phyloP scores from a whole-genome alignment of 768 basidiomycete genomes.

The button mushroom (Agaricus bisporus) region DNA sequence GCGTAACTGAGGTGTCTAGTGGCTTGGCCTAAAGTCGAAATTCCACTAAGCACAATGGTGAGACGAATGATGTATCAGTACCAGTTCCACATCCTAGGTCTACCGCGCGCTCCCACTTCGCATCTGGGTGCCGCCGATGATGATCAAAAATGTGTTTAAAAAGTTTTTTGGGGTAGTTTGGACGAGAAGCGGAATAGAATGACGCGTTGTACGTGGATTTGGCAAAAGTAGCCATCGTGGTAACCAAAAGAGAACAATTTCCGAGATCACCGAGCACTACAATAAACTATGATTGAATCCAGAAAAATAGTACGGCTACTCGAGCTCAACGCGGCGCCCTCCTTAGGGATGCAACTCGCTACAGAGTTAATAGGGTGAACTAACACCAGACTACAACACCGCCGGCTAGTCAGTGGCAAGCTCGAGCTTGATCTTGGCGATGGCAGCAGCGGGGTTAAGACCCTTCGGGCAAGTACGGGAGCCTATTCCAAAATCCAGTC shows the following conservation, averaged over 20 bases:
- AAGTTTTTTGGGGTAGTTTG: conserved; percentile 63
- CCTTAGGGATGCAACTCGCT: neutral
- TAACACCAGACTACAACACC: neutral
- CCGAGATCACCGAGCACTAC: too few species aligned
- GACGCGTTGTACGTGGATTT: conserved; percentile 64
- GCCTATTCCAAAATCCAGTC: conserved; percentile 33
- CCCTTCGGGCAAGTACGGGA: conserved; percentile 97
- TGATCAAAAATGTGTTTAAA: conserved; percentile 59
- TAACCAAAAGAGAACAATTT: neutral
- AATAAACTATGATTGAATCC: too few species aligned
- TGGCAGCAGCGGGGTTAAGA: conserved; percentile 87
- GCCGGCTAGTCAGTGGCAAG: conserved; percentile 56
- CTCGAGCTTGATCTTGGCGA: conserved; percentile 91
- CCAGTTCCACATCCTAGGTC: conserved; percentile 88
- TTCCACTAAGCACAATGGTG: neutral
- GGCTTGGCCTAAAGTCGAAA: conserved; percentile 53
- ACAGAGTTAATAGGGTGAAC: neutral
- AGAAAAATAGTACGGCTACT: too few species aligned
- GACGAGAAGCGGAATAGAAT: conserved; percentile 62
- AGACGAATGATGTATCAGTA: conserved; percentile 17
- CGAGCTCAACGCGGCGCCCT: too few species aligned
- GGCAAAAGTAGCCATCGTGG: conserved; percentile 68
- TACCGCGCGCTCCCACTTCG: conserved; percentile 51
- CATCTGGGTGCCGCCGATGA: conserved; percentile 30
- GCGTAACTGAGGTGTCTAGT: conserved; percentile 42